Percentiles rank a stretch among this genome's conserved stretches.
Conservation (phyloP, 805 yeast species). For the Candida sphagnicola region DNA sequence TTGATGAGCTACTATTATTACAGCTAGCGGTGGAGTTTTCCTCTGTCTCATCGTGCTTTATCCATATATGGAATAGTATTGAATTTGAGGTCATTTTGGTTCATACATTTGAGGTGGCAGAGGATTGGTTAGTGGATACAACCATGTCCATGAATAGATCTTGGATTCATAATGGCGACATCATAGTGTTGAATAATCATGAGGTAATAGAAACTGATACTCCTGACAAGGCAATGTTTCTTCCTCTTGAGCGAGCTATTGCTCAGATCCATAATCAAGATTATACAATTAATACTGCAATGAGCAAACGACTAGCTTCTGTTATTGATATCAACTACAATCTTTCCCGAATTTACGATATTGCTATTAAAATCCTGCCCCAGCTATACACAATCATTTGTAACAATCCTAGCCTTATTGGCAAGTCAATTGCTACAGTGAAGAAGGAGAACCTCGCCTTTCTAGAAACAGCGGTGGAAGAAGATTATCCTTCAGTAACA, state of each 20-base stretch:
- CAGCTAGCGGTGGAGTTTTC: constrained; percentile 37
- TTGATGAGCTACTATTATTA: constrained; percentile 45
- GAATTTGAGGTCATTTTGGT: constrained; percentile 56
- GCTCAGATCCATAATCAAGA: constrained; percentile 8
- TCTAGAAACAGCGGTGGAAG: background rate
- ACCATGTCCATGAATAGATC: constrained; percentile 45
- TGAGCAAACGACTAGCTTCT: constrained; percentile 2
- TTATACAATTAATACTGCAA: constrained; percentile 1
- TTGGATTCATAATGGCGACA: constrained; percentile 46
- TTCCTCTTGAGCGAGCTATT: constrained; percentile 9
- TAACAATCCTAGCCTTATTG: background rate
- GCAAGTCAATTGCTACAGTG: background rate
- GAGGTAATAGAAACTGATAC: background rate
- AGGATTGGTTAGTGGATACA: constrained; percentile 43
- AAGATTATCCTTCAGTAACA: background rate
- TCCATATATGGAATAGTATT: constrained; percentile 42
- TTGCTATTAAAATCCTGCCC: background rate
- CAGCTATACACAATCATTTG: background rate
- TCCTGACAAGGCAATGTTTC: constrained; percentile 2
- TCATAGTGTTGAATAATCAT: constrained; percentile 17
- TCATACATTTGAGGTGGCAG: constrained; percentile 44
- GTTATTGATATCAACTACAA: background rate
- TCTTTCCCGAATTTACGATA: background rate
- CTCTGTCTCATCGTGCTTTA: constrained; percentile 26
- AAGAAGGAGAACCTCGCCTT: background rate